Evolutionary conservation across 805 yeast species (phyloP), one percentile per base, ranked within the genome.

Genomic region (Yamadazyma sp.): DNA sequence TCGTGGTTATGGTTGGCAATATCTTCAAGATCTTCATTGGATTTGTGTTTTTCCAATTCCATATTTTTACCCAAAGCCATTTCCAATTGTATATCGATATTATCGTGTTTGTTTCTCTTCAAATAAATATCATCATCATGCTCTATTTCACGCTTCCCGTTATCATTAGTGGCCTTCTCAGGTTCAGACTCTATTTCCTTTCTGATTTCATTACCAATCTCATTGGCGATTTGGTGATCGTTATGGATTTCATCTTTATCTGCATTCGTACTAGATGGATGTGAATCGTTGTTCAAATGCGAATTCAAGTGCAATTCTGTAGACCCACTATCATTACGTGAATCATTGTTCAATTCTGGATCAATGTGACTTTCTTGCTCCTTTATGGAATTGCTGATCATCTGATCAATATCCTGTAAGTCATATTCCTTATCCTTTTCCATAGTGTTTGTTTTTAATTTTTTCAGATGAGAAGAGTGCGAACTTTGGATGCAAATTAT

Each of bases 21-120:
- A 21, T n/a, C n/a, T n/a, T n/a, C n/a, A n/a, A n/a, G n/a, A n/a
- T n/a, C n/a, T n/a, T 27, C 21, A 24, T 24, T 8, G n/a, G 27
- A 20, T 10, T 20, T 13, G 5, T 9, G 28, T 13, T 7, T 25
- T 27, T 8, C 15, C 6, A 8, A 11, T 17, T 20, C 19, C 15
- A 25, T 5, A 26, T 47, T 50, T 9, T 45, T 35, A 30, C 42
- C 51, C 7, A 50, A 43, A 13, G 51, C 52, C 27, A 40, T 47
- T 23, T 48, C 51, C 17, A 50, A 49, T 24, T 45, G 44, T 20
- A 45, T 27, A 7, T 51, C 53, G 16, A 49, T 31, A n/a, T n/a
- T n/a, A 27, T 35, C 32, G 14, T 23, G 16, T 16, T 26, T 32
- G 9, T 13, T 7, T 14, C 27, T 27, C 14, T 31, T 29, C 13